Conservation (phyloP, 208 protist genomes). For the Trichomonas vaginalis region DNA sequence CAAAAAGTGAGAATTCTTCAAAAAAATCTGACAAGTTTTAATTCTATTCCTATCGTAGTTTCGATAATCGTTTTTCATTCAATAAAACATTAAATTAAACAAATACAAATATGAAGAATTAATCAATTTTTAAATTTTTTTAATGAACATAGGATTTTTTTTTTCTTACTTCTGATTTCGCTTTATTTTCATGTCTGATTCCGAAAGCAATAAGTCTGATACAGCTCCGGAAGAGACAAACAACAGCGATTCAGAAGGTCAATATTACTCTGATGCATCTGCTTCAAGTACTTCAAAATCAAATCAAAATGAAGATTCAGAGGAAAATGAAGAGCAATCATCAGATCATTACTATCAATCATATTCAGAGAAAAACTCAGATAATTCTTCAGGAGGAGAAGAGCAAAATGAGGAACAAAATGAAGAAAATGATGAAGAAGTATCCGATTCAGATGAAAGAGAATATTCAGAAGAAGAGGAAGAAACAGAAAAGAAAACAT, state of each 20-base stretch:
- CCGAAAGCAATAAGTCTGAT: neutral
- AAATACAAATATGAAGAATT: too few species aligned
- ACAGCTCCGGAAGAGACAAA: neutral
- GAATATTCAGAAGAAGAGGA: neutral
- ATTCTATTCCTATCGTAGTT: too few species aligned
- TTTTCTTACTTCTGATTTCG: too few species aligned
- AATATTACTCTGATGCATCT: neutral
- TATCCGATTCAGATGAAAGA: neutral
- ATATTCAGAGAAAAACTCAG: too few species aligned
- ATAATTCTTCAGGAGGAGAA: neutral
- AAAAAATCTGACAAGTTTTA: too few species aligned
- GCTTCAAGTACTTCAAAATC: neutral
- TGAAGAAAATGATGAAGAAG: neutral
- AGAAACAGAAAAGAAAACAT: neutral
- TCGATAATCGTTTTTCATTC: too few species aligned
- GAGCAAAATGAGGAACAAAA: neutral
- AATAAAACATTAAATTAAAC: too few species aligned
- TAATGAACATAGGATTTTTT: too few species aligned
- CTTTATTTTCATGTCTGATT: neutral
- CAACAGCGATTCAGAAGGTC: neutral
- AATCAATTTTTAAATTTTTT: too few species aligned
- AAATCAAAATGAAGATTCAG: neutral
- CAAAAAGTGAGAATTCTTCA: too few species aligned
- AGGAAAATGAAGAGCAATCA: too few species aligned
- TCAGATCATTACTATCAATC: too few species aligned